Base-by-base conservation (phyloP, 2,329 filamentous ascomycete species). In the Cytospora schulzeri region DNA sequence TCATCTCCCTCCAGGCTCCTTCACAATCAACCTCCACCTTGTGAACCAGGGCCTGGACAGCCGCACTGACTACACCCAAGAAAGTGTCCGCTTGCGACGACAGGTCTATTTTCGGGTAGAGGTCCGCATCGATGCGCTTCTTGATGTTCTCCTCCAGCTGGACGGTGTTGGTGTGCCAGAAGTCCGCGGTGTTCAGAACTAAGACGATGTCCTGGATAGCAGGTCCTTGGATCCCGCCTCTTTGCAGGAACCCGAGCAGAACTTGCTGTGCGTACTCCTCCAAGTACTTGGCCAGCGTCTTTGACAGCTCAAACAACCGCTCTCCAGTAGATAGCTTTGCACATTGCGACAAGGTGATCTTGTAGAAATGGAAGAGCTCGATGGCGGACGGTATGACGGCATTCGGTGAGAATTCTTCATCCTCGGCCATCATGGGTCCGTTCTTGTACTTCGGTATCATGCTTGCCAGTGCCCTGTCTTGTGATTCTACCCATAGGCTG, bases 321-420 rank as follows among this genome's bases (percentile, higher is more conserved):
- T 90, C 88, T n/a, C 93, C 91, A 0, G 94, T 97, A 0, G 95
- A 98, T 1, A 99, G 83, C 76, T 97, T 98, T 4, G 95, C 93
- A 76, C 95, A 99, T 78, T 99, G 95, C 4, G 93, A 92, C 41
- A 99, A 80, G 0, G 92, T 94, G 65, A 94, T 85, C 67, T 96
- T 92, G 78, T 99, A 99, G 74, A 97, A 97, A 72, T 97, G 92
- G 77, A 99, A 99, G 0, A 99, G 85, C 74, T 99, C 95, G 54
- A 96, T 97, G 4, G 95, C 96, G 0, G 95, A 98, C 1, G 90
- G 84, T 64, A 97, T 94, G 63, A 99, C 94, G 53, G 92, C 88
- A 74, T 96, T 92, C 0, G 91, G 83, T 51, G 92, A 91, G 75
- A 98, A 98, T 63, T 99, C 95, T 70, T 99, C 95, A 69, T 97